Conservation (phyloP, 495 filamentous ascomycete species). For the Penicillium tannophilum region DNA sequence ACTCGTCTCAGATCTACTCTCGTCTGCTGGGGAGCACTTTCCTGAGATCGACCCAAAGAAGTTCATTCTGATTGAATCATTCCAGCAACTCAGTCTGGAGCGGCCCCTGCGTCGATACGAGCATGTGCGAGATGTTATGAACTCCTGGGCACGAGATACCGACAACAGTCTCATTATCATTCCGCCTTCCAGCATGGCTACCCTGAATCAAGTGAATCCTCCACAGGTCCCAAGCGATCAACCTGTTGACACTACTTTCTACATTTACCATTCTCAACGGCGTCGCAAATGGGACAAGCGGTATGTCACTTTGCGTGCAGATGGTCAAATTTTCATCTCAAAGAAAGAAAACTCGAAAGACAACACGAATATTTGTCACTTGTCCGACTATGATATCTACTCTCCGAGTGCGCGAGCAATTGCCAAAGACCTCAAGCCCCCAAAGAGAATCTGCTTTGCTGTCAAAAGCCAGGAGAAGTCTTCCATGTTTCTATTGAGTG, state of each 20-base stretch:
- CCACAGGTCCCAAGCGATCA: constrained; percentile 56
- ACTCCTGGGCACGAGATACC: constrained; percentile 83
- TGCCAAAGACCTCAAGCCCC: constrained; percentile 66
- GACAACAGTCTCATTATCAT: constrained; percentile 71
- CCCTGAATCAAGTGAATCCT: constrained; percentile 51
- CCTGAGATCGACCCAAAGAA: constrained; percentile 59
- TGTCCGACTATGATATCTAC: constrained; percentile 95
- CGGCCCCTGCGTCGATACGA: constrained; percentile 86
- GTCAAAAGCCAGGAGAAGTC: constrained; percentile 94
- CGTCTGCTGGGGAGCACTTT: constrained; percentile 56
- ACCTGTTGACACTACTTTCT: constrained; percentile 63
- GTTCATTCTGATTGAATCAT: constrained; percentile 75
- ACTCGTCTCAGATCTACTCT: constrained; percentile 70
- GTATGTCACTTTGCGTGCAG: constrained; percentile 69
- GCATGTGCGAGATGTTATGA: constrained; percentile 82
- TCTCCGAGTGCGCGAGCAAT: constrained; percentile 65
- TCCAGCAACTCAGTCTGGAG: constrained; percentile 74
- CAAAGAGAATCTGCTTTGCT: constrained; percentile 80
- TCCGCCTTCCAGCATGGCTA: constrained; percentile 47
- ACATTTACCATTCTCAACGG: constrained; percentile 78
- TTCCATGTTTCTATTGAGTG: constrained; percentile 75
- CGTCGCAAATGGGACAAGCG: constrained; percentile 87
- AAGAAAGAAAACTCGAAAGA: constrained; percentile 67
- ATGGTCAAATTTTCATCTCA: constrained; percentile 73
- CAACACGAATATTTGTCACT: constrained; percentile 70